A percentile compares a stretch with the other conserved stretches of the same genome.
Evolutionary conservation across 1,139 yeast species (phyloP).

Genomic region (Schwanniomyces etchellsii): DNA sequence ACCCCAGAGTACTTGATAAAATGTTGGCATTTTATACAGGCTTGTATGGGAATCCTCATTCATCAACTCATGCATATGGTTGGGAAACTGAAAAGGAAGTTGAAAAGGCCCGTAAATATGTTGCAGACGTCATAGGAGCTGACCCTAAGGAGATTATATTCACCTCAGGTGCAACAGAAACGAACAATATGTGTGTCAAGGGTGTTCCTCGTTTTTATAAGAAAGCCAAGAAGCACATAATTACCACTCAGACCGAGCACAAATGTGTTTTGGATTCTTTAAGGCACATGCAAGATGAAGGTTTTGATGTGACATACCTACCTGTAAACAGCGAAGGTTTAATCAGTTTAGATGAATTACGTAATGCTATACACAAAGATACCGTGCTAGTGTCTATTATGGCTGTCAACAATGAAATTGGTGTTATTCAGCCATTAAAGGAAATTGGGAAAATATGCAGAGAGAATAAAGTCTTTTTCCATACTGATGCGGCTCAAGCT

Average conservation of each 20-base stretch:
- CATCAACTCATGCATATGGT: slow-evolving; percentile 96
- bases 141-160: slow-evolving; percentile 96
- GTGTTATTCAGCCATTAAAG: slow-evolving; percentile 93
- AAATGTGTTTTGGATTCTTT: slow-evolving; percentile 97
- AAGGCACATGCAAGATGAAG: slow-evolving; percentile 92
- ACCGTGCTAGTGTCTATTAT: slow-evolving; percentile 89
- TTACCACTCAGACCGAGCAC: slow-evolving; percentile 96
- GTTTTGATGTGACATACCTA: slow-evolving; percentile 90
- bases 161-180: slow-evolving; percentile 97
- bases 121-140: slow-evolving; percentile 82
- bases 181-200: slow-evolving; percentile 89
- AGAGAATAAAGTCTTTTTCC: slow-evolving; percentile 86
- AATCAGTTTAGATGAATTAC: slow-evolving; percentile 69
- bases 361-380: slow-evolving; percentile 82
- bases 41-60: slow-evolving; percentile 94
- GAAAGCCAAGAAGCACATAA: slow-evolving; percentile 86
- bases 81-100: slow-evolving; percentile 97
- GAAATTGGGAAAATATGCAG: slow-evolving; percentile 90
- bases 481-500: slow-evolving; percentile 98
- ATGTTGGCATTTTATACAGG: slow-evolving; percentile 94
- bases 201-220: slow-evolving; percentile 94
- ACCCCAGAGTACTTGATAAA: slow-evolving; percentile 91
- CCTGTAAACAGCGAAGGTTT: slow-evolving; percentile 82
- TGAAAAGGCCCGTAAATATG: slow-evolving; percentile 74
- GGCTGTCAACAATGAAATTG: slow-evolving; percentile 98